Evolutionary conservation across 106 monocot genomes (phyloP), one percentile per base, ranked within the genome.

Genomic region (Dendrobium chrysotoxum): DNA sequence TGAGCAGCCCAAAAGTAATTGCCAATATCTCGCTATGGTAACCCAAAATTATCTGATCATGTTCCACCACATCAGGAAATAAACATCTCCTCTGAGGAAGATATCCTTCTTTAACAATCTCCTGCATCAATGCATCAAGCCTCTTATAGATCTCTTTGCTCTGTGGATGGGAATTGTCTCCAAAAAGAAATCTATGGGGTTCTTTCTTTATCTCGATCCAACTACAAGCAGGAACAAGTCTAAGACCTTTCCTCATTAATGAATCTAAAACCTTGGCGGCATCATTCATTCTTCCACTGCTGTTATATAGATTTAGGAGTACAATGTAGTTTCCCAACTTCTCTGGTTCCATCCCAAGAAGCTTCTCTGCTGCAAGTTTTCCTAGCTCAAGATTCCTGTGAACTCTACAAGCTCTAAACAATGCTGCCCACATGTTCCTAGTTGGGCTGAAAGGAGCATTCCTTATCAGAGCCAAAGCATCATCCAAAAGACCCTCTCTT

Each of bases 171-270:
- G 85, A 88, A 55, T 66, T 92, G 83, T 98, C 98, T 35, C 85
- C 86, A 72, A 92, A 92, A 28, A 81, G 41, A 84, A 98, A 98
- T 47, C 17, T 77, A 70, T 91, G 83, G 12, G 91, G 77, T 53
- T 88, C 75, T 79, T 90, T 98, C 79, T 92, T 91, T 5, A 95
- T 84, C 80, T 91, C 92, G 65, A 98, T 95, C 95, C 98, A 98
- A 82, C 91, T 92, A 74, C 88, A 91, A 41, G 92, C 84, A 71
- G 89, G 87, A 82, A 78, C 75, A 28, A 98, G 65, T 61, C 81
- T 78, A 39, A 91, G 77, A 28, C 94, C 92, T 78, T 82, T 89
- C 53, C 79, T 91, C 64, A 83, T 87, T 41, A 95, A 80, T 23
- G 77, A 73, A 50, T 91, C 84, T 38, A 93, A 72, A 45, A 98